Evolutionary conservation across 2,329 filamentous ascomycete species (phyloP), one percentile per base, ranked within the genome.

Genomic region (Zelopaecilomyces penicillatus): DNA sequence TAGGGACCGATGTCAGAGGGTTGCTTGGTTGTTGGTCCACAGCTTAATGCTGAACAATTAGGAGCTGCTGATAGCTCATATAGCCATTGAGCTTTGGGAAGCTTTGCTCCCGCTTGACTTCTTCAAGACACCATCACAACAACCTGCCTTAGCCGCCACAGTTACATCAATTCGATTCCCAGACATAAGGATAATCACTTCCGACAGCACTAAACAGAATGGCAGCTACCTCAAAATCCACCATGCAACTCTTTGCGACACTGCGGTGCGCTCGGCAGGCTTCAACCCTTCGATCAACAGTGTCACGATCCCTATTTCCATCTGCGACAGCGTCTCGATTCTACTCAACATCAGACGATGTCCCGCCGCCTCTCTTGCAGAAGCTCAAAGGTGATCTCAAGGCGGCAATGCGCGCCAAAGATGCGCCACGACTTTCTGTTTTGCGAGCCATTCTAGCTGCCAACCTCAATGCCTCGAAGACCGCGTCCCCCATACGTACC

Each of bases 381-480:
- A 76, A 73, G 63, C 66, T 81, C 55, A 78, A 77, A 57, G 64
- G 61, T 51, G 80, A 85, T 54, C 69, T 85, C 50, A 85, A 85
- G 66, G 64, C 70, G 7, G 80, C 81, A 40, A 83, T 85, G 80
- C 74, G 74, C 47, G 71, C 71, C 54, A 84, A 82, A 62, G 80
- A 85, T 58, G 65, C 71, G 28, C 68, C 77, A 28, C 79, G 83
- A 3, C 76, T 90, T 28, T 68, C 75, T 34, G 84, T 87, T 33
- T 73, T 91, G 40, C 83, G 86, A 53, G 64, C 73, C 35, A 67
- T 90, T 50, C 74, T 90, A 51, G 73, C 83, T 30, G 76, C 83
- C 50, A 80, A 84, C 49, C 80, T 82, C 54, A 90, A 89, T 64
- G 81, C 83, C 31, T 83, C 80, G 60, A 90, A 90, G 66, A 87